A percentile compares a stretch with the other conserved stretches of the same genome.
Conservation (phyloP, 805 yeast genomes). For the Ogataea pilisensis region DNA sequence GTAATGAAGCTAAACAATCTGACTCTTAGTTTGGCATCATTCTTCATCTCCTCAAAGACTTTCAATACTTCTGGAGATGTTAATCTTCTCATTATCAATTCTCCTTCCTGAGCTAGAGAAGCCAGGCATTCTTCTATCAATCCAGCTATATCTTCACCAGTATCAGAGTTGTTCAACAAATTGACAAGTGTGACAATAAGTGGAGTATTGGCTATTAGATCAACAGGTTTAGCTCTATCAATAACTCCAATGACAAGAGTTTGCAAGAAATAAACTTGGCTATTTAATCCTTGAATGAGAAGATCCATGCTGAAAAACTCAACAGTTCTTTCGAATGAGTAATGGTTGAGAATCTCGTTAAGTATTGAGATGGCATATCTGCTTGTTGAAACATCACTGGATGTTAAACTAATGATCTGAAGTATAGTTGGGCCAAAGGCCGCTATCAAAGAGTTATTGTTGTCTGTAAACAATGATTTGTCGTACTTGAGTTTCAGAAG, state of each 20-base stretch:
- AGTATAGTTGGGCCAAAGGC: conserved; percentile 20
- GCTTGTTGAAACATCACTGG: conserved; percentile 20
- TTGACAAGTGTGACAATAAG: conserved; percentile 23
- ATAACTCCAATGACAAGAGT: conserved; percentile 24
- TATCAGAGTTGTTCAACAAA: conserved; percentile 17
- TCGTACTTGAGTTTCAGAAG: conserved; percentile 17
- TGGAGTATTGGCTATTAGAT: conserved; percentile 31
- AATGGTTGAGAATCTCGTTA: conserved; percentile 23
- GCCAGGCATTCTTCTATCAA: conserved; percentile 22
- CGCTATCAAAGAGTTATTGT: conserved; percentile 8
- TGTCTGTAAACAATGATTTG: conserved; percentile 9
- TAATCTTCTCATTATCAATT: conserved; percentile 28
- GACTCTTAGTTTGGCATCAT: conserved; percentile 23
- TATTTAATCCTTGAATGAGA: conserved; percentile 27
- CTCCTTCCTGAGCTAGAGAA: conserved; percentile 23
- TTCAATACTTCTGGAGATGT: conserved; percentile 23
- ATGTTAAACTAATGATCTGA: conserved; percentile 22
- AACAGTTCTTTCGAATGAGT: conserved; percentile 27
- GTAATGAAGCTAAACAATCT: conserved; percentile 30
- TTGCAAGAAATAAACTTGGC: conserved; percentile 25
- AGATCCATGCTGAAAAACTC: conserved; percentile 21
- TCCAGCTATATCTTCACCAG: conserved; percentile 19
- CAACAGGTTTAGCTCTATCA: conserved; percentile 28
- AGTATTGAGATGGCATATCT: conserved; percentile 19
- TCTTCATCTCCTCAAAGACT: conserved; percentile 20